Evolutionary conservation across 768 basidiomycete genomes (phyloP), one percentile per base, ranked within the genome.

Genomic region (Phanerochaete sordida): DNA sequence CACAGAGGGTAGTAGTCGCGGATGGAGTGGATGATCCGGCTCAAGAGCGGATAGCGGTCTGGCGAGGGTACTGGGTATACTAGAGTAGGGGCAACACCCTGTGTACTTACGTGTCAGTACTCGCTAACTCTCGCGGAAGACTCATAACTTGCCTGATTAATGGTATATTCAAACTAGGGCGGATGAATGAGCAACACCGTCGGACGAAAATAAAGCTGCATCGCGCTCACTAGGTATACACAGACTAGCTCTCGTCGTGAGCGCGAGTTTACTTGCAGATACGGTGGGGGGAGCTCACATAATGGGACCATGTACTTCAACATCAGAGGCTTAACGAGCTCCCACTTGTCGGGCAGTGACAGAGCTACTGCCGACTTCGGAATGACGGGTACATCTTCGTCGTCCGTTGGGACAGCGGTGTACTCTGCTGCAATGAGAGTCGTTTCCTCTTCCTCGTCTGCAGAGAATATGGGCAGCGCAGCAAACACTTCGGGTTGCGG

Each of bases 1-100:
- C 94, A 97, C 43, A 96, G 81, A 1, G 95, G 95, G 74, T 98
- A 98, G 70, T 95, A 98, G 69, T 98, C 96, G 37, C 93, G 81
- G 21, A 94, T 79, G 1, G 84, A 86, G 66, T 91, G 85, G 58
- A 98, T 91, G 60, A 98, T 81, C 68, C 81, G 84, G 68, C 86
- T 84, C 52, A 96, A 78, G 13, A 93, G 52, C 57, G 84, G 81
- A 61, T 87, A 78, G 4, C 76, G 74, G 7, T 84, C 81, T 1
- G 78, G 69, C 0, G 82, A 79, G 0, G 95, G 95, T 12, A 96
- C 81, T 5, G 93, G 87, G 70, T 95, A 98, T 5, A 98, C 71
- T 19, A 98, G 77, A 0, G 94, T 96, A 0, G 96, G 95, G 19
- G 93, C 81, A 8, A 98, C 85, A 31, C 96, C 96, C 86, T 93